Evolutionary conservation across 805 yeast genomes (phyloP), one percentile per base, ranked within the genome.

Genomic region (Clavispora asparagi): DNA sequence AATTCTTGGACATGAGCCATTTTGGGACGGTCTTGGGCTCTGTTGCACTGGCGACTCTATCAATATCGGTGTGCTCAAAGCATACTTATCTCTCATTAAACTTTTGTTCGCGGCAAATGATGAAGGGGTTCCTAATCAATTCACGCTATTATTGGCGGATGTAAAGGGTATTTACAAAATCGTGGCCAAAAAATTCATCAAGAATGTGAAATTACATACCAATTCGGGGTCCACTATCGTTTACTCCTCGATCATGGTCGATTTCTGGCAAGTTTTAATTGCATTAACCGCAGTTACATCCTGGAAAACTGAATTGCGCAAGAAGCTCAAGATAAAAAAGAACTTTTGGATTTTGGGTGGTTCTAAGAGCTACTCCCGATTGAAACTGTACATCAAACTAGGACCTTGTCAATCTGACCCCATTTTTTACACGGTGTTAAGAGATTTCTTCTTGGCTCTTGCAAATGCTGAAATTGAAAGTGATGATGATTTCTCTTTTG

Each of bases 371-470:
- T 64, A 65, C 4, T 52, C 80, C 1, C 68, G 70, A 47, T 56
- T 85, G 10, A 40, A 68, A 1, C 73, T 65, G 0, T 74, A 82
- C 50, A 53, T 85, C 17, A 65, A 65, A 11, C 50, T 80, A 12
- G 85, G 89, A 0, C 77, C 79, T 1, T 68, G 82, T 40, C 71
- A 70, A 42, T 79, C 86, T 42, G 65, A 70, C 27, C 75, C 82
- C 0, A 51, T 64, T 0, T 83, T 80, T 56, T 85, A 78, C 52
- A 46, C 48, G 1, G 41, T 56, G 9, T 42, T 71, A 16, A 43
- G 44, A 2, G 45, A 52, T 1, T 56, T 71, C 28, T 61, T 71
- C 29, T 42, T 44, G 12, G 39, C 58, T 4, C 45, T 58, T 36
- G 42, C 40, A 12, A 31, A 23, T 7, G 49, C 54, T 16, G 43